Conservation (phyloP, 768 basidiomycete species). For the Porphyrellus cyaneotinctus region DNA sequence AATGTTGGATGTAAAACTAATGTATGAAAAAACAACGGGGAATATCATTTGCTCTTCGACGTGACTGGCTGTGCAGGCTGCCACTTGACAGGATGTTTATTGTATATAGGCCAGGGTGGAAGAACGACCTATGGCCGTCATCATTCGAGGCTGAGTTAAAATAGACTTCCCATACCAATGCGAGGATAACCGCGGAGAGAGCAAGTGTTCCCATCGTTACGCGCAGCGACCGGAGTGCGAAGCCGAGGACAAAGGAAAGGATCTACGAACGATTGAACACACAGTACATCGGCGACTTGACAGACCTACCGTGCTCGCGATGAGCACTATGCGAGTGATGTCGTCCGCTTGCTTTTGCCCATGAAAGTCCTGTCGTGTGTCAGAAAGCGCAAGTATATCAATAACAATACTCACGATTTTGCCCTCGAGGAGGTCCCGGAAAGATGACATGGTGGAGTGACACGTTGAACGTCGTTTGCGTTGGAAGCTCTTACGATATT, state of each 20-base stretch:
- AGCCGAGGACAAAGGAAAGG: conserved; percentile 29
- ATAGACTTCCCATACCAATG: conserved; percentile 11
- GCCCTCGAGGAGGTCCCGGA: conserved; percentile 29
- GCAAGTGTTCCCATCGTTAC: conserved; percentile 24
- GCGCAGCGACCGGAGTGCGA: conserved; percentile 26
- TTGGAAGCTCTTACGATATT: conserved; percentile 1
- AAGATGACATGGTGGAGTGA: conserved; percentile 19
- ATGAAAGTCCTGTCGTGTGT: conserved; percentile 28
- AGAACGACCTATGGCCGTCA: conserved; percentile 45
- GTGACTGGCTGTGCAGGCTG: conserved; percentile 15
- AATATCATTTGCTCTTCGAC: conserved; percentile 22
- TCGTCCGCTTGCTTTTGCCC: conserved; percentile 27
- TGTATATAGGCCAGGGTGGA: conserved; percentile 62
- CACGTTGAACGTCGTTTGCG: conserved; percentile 2
- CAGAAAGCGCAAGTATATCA: background rate
- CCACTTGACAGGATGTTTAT: conserved; percentile 23
- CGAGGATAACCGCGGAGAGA: conserved; percentile 17
- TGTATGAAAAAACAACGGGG: background rate
- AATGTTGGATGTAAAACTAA: too few species aligned
- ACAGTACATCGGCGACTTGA: background rate
- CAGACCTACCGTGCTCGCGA: conserved; percentile 23
- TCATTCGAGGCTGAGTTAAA: background rate
- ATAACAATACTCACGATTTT: conserved; percentile 25
- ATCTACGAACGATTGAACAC: conserved; percentile 13
- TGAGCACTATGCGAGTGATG: conserved; percentile 21